A percentile compares a stretch with the other conserved stretches of the same genome.
These are phyloP conservation scores for Coniochaeta ligniaria DNA, from an alignment of 2,329 filamentous ascomycete species.

Conservation along the genomic window DNA sequence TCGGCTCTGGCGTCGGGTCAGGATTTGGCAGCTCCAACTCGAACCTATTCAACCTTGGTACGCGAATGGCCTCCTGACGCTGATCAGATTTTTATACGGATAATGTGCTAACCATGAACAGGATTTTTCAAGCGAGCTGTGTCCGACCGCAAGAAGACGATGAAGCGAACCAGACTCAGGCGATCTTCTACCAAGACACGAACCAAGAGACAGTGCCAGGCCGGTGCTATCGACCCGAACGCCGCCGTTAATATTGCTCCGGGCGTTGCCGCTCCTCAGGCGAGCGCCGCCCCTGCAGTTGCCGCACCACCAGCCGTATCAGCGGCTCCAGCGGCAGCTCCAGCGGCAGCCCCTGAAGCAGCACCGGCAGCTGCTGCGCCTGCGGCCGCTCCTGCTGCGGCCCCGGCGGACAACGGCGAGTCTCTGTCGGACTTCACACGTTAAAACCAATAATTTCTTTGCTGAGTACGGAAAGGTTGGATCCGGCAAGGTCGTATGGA, in stretches of 20 bases:
- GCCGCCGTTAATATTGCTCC: conserved; percentile 5
- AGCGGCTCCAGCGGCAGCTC: background rate
- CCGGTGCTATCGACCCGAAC: conserved; percentile 1
- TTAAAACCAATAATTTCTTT: conserved; percentile 2
- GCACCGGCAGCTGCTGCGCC: background rate
- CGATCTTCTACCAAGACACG: conserved; percentile 8
- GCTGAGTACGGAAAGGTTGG: background rate
- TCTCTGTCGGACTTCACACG: conserved; percentile 17
- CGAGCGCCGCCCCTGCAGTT: background rate
- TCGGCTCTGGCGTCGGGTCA: conserved; percentile 4
- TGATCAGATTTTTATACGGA: background rate
- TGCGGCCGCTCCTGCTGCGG: conserved; percentile 7
- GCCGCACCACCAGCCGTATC: background rate
- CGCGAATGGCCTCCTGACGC: background rate
- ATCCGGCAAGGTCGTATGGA: background rate
- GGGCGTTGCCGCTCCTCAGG: background rate
- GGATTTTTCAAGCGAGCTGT: conserved; percentile 22
- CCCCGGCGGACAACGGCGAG: conserved; percentile 3
- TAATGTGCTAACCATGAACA: conserved; percentile 3
- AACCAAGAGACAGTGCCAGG: conserved; percentile 16
- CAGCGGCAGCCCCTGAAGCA: background rate
- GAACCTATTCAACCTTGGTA: conserved; percentile 6
- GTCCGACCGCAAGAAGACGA: conserved; percentile 15
- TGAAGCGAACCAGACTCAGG: conserved; percentile 16
- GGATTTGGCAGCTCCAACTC: background rate